These are phyloP conservation scores for Leptographium flavum DNA, from an alignment of 2,329 filamentous ascomycete genomes.

Conservation along the genomic window DNA sequence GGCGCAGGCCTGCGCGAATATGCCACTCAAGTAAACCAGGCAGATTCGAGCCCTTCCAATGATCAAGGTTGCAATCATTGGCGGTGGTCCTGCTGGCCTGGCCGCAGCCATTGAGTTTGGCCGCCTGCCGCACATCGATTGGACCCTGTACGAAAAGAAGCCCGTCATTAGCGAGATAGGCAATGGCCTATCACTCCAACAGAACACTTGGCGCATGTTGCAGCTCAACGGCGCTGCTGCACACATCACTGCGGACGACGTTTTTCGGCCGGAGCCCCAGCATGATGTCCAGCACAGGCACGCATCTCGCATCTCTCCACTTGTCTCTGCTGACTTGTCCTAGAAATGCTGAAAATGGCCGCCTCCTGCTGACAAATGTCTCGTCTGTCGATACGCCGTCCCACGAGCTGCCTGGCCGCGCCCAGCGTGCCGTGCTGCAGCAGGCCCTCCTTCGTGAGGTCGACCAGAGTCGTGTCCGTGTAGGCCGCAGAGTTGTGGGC, in stretches of 20 bases:
- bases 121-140: constrained; percentile 16
- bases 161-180: constrained; percentile 21
- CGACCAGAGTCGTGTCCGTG: constrained; percentile 24
- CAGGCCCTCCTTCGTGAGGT: constrained; percentile 30
- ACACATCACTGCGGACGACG: constrained; percentile 15
- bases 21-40: too few species aligned
- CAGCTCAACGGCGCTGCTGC: constrained; percentile 17
- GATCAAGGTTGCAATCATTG: constrained; percentile 6
- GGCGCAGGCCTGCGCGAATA: too few species aligned
- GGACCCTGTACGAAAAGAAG: constrained; percentile 22
- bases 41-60: too few species aligned
- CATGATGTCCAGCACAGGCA: constrained; percentile 12
- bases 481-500: constrained; percentile 26
- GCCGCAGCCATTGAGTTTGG: constrained; percentile 15
- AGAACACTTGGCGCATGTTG: constrained; percentile 20
- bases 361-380: constrained; percentile 12
- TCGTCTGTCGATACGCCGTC: constrained; percentile 10
- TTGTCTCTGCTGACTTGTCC: not conserved
- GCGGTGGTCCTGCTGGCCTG: constrained; percentile 12
- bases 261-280: constrained; percentile 14
- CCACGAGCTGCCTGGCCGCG: constrained; percentile 14
- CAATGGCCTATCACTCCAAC: constrained; percentile 20
- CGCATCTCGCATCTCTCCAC: too few species aligned
- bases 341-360: constrained; percentile 16
- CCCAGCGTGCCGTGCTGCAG: constrained; percentile 26